A percentile compares a stretch with the other conserved stretches of the same genome.
These are phyloP conservation scores for Scleroderma bovista DNA, from an alignment of 768 basidiomycete species.

Conservation along the genomic window DNA sequence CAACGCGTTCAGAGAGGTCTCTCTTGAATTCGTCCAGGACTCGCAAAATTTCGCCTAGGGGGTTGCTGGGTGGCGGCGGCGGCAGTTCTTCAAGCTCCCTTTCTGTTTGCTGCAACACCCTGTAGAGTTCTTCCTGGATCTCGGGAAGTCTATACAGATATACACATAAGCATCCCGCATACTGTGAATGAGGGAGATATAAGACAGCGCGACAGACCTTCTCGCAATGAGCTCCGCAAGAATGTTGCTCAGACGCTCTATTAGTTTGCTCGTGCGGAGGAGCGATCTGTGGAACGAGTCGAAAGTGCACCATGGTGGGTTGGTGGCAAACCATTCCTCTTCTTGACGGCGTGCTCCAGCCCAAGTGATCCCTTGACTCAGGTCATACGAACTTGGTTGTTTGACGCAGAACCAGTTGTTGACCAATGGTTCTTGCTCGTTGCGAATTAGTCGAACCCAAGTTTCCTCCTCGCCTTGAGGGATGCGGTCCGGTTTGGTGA, in stretches of 20 bases:
- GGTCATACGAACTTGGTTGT: conserved; percentile 35
- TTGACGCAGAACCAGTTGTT: conserved; percentile 42
- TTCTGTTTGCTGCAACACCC: conserved; percentile 37
- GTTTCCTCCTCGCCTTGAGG: conserved; percentile 31
- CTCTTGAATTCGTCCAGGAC: conserved; percentile 43
- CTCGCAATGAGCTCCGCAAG: conserved; percentile 60
- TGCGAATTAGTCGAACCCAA: conserved; percentile 43
- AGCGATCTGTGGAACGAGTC: conserved; percentile 45
- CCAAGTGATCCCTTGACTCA: conserved; percentile 24
- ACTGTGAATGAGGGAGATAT: neutral
- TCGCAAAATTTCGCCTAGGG: conserved; percentile 48
- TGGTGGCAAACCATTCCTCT: conserved; percentile 28
- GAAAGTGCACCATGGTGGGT: conserved; percentile 36
- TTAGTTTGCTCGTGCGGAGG: conserved; percentile 52
- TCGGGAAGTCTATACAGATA: conserved; percentile 48
- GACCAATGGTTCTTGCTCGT: conserved; percentile 31
- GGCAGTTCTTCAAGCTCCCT: conserved; percentile 34
- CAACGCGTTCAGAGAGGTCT: conserved; percentile 40
- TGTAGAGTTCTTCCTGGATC: conserved; percentile 54
- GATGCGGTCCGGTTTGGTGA: conserved; percentile 52
- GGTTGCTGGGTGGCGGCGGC: conserved; percentile 48
- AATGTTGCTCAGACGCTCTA: conserved; percentile 51
- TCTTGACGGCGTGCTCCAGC: conserved; percentile 32
- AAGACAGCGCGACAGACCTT: conserved; percentile 34
- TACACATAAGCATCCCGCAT: neutral